Conservation (phyloP, 192 early-diverging fungal species). For the Coemansia sp. region DNA sequence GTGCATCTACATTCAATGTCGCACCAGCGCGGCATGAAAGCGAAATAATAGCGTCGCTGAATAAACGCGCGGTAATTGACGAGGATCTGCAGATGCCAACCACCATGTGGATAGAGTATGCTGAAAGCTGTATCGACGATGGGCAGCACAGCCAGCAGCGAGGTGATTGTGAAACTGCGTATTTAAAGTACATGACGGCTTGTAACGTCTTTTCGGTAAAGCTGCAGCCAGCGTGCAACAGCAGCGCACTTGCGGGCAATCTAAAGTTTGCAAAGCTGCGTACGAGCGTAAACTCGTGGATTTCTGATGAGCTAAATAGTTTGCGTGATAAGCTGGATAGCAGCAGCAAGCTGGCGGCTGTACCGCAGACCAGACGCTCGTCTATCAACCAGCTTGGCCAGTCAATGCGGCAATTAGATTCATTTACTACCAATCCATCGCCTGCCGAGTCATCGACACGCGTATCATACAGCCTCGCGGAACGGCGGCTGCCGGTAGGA, state of each 20-base stretch:
- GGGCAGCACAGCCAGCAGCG: slow-evolving; percentile 10
- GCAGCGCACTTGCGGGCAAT: slow-evolving; percentile 37
- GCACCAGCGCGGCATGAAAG: neutral
- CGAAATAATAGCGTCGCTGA: slow-evolving; percentile 18
- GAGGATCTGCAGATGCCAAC: slow-evolving; percentile 14
- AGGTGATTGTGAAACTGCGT: slow-evolving; percentile 36
- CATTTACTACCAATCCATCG: too few relatives aligned
- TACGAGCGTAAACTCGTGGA: slow-evolving; percentile 24
- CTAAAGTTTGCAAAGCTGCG: slow-evolving; percentile 46
- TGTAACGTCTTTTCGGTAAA: slow-evolving; percentile 55
- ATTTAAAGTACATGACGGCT: slow-evolving; percentile 36
- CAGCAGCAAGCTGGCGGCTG: neutral
- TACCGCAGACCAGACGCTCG: neutral
- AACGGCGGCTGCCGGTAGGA: too few relatives aligned
- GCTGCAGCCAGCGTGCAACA: slow-evolving; percentile 45
- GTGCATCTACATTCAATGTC: neutral
- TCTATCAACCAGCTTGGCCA: neutral
- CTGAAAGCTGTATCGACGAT: slow-evolving; percentile 28
- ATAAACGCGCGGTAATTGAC: slow-evolving; percentile 29
- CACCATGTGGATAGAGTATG: slow-evolving; percentile 27
- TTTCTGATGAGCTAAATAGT: slow-evolving; percentile 27
- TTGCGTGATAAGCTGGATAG: slow-evolving; percentile 3
- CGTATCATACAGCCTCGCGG: too few relatives aligned
- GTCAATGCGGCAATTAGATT: neutral
- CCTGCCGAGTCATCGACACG: too few relatives aligned